Evolutionary conservation across 2,329 filamentous ascomycete genomes (phyloP), one percentile per base, ranked within the genome.

Genomic region (Verticillium nubilum): DNA sequence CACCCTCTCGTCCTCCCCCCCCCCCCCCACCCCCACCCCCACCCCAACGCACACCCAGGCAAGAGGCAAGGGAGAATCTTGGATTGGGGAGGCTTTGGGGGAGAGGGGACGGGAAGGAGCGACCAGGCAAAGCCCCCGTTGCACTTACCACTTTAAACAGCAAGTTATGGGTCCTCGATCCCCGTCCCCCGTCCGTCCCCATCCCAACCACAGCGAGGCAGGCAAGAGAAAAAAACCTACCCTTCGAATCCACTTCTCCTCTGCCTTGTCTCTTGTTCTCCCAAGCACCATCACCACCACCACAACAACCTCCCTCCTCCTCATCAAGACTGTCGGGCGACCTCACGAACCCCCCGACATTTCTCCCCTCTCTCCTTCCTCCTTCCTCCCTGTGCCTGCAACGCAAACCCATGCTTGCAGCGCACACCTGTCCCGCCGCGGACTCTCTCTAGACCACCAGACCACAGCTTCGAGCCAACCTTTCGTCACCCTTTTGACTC

Each of bases 21-120:
- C 42, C 19, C 19, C 13, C 5, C 2, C 15, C 19, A 4, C 42
- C 9, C 19, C 9, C 42, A 6, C 42, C 42, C 33, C 42, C 42
- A 50, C n/a, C 42, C 42, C 42, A 50, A 19, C 9, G 13, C 42
- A 23, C 42, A 50, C 42, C 25, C 42, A 50, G 42, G 64, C 63
- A 27, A 65, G 66, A 19, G 62, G 58, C 54, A 57, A 57, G 31
- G 67, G 68, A 25, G 67, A 63, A 3, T 67, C 61, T 74, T 1
- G 72, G 73, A 2, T 67, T 76, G 12, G 63, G 72, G 42, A 65
- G 75, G 75, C 56, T 50, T 50, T 50, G n/a, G 7, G 25, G 42
- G 6, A 17, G 33, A 37, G 19, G 35, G 13, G 35, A 50, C 42
- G 42, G 42, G 42, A 12, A 50, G 42, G 42, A 50, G 42, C 42